Base-by-base conservation (phyloP, 805 yeast genomes). In the Yarrowia hollandica region DNA sequence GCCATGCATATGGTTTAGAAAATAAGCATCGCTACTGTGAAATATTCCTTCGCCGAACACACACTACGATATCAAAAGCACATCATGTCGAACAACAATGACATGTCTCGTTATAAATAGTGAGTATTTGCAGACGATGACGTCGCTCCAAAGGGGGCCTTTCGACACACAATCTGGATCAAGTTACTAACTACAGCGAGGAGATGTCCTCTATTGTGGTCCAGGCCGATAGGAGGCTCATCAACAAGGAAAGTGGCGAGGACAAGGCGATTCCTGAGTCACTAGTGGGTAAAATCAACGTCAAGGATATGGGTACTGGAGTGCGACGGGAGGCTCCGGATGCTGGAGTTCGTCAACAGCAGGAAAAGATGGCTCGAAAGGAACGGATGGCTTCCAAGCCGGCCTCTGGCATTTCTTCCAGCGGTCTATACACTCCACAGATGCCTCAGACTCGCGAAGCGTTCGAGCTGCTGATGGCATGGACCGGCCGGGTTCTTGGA, bases 201-300 rank as follows among this genome's bases (percentile, higher is more conserved):
- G 67, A 52, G 34, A 66, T 88, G 90, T 79, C 95, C 54, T 86
- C 84, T 65, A 84, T 84, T 74, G 92, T 88, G 62, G 76, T 84
- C 25, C 74, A 78, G 62, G 80, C 79, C 62, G 89, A 85, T 68
- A 75, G 77, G 62, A 70, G 84, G 54, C 72, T 82, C 34, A 68
- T 81, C 54, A 78, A 79, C 50, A 68, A 75, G 41, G 75, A 71
- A 48, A 69, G 66, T 46, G 82, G 77, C 55, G 81, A 80, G 4
- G 83, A 79, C 21, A 68, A 75, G 12, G 82, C 86, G 2, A 82
- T 79, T 44, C 96, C 97, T 0, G 82, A 82, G 60, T 83, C 95
- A 0, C 74, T 90, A 67, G 80, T 75, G 9, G 96, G 96, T 3
- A 81, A 78, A 61, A 77, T 91, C n/a, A 72, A 82, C 4, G 74